A percentile compares a stretch with the other conserved stretches of the same genome.
Evolutionary conservation across 352 stramenopile species (phyloP).

Genomic region (Blastocystis hominis): DNA sequence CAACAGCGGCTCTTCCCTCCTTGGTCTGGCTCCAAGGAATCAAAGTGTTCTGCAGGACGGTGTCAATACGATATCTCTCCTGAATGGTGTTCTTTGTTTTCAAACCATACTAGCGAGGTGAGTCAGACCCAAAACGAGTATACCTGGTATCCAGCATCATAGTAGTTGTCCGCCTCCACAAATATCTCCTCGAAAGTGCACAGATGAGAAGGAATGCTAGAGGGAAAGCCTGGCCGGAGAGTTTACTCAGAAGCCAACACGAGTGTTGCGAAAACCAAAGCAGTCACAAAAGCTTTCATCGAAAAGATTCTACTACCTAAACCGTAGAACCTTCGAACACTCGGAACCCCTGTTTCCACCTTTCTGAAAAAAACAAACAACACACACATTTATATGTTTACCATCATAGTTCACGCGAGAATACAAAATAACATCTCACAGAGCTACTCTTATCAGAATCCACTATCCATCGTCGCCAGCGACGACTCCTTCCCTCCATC

Average conservation of each 20-base stretch:
- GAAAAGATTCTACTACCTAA: neutral
- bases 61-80: constrained; percentile 16
- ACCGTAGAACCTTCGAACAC: neutral
- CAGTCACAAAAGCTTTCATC: neutral
- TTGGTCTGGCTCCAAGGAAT: neutral
- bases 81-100: neutral
- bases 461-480: neutral
- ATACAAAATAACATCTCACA: neutral
- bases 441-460: neutral
- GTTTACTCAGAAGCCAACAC: neutral
- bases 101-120: neutral
- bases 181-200: constrained; percentile 12
- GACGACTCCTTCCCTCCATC: neutral
- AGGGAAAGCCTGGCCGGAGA: neutral
- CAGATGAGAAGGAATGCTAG: constrained; percentile 10
- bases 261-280: neutral
- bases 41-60: constrained; percentile 8
- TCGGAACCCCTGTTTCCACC: neutral
- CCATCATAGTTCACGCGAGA: neutral
- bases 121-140: too few relatives aligned
- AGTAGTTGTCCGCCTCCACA: neutral
- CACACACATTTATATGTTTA: neutral
- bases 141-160: constrained; percentile 30
- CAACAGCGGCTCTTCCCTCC: neutral
- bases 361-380: neutral